Evolutionary conservation across 148 eudicot species (phyloP), one percentile per base, ranked within the genome.

Genomic region (Fagopyrum homotropicum): DNA sequence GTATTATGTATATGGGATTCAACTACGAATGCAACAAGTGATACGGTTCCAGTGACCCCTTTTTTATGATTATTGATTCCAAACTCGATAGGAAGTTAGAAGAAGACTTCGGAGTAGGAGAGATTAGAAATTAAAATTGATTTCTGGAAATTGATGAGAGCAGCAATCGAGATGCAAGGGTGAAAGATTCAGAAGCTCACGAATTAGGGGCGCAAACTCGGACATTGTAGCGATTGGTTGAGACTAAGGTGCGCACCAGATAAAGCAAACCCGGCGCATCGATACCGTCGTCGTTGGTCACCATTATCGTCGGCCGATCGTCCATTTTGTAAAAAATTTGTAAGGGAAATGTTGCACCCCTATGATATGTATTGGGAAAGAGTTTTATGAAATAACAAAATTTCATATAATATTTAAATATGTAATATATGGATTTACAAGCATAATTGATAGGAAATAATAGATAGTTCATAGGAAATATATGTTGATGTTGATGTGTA

Each of bases 281-380:
- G 35, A 93, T 93, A 45, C 98, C 98, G 76, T 93, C 98, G 79
- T 93, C 98, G 75, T 93, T 93, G 5, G 98, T 93, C 57, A 93
- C 93, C 95, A 93, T 83, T 43, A 93, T 82, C 80, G 88, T 87
- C 71, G 90, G 87, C 51, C 75, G 81, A 70, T 61, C 66, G 15
- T 79, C 88, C 90, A 87, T 87, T 74, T 69, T 69, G 54, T 49
- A 26, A 9, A 7, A 56, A 56, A 51, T 35, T 35, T 35, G 40
- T 9, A 19, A 57, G 52, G 9, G 52, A 49, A 49, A 49, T 49
- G 6, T 49, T 49, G 52, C 40, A 49, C 52, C 12, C 52, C 11
- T 48, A 48, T 48, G 51, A 48, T 48, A 48, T 8, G 10, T 49
- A 8, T 49, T 49, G 52, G 9, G 6, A 8, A 35, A 1, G 40